Evolutionary conservation across 2,329 filamentous ascomycete genomes (phyloP).

Genomic region (Colletotrichum kahawae): DNA sequence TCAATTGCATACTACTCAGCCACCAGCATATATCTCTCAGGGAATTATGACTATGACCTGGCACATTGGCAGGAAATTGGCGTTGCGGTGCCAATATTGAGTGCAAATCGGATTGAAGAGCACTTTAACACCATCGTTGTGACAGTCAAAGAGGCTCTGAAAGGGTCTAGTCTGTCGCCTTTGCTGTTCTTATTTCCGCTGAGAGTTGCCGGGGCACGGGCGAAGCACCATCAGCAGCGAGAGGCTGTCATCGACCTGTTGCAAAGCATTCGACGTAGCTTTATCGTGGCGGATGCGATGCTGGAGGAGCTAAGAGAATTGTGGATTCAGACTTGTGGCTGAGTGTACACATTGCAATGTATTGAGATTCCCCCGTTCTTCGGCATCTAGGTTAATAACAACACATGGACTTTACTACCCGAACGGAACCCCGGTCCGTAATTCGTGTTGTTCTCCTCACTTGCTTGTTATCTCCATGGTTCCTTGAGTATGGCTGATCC

Average conservation of each 20-base stretch:
- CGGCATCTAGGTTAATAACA: not conserved
- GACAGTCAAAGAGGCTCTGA: slow-evolving; percentile 21
- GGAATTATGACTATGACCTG: slow-evolving; percentile 40
- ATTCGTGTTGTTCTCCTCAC: not conserved
- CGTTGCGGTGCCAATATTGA: slow-evolving; percentile 27
- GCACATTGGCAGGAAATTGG: slow-evolving; percentile 30
- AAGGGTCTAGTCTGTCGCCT: slow-evolving; percentile 28
- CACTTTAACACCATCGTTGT: slow-evolving; percentile 31
- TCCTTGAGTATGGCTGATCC: not conserved
- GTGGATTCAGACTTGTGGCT: not conserved
- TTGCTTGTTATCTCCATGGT: not conserved
- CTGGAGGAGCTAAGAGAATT: not conserved
- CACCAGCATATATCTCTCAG: slow-evolving; percentile 41
- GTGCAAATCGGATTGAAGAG: slow-evolving; percentile 23
- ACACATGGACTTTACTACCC: not conserved
- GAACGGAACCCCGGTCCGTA: not conserved
- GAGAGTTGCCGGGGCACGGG: slow-evolving; percentile 37
- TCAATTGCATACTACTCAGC: slow-evolving; percentile 32
- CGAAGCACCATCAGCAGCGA: slow-evolving; percentile 26
- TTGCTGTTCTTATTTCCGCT: slow-evolving; percentile 39
- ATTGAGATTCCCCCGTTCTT: not conserved
- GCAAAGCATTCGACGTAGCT: not conserved
- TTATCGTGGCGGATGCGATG: slow-evolving; percentile 6
- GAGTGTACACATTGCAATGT: not conserved
- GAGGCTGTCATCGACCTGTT: slow-evolving; percentile 25